Evolutionary conservation across 2,329 filamentous ascomycete species (phyloP), one percentile per base, ranked within the genome.

Genomic region (Fusarium sp.): DNA sequence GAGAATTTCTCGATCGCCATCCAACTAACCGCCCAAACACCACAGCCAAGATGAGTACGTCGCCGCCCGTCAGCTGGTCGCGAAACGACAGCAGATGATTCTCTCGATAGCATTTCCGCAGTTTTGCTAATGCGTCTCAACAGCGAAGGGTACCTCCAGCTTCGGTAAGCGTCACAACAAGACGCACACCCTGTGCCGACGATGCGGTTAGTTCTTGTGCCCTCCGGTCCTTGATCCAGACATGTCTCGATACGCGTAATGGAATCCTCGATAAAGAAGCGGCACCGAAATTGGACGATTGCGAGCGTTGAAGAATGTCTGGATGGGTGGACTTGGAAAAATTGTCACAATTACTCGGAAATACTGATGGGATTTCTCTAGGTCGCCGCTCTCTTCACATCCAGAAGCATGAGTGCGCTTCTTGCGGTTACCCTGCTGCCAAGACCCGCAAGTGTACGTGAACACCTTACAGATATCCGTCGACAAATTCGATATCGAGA

Each of bases 401-500:
- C 87, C 96, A 99, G 90, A 99, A 99, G 93, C 92, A 97, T 86
- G 97, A 94, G 82, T 99, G 96, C 89, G 85, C 95, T 78, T 87
- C 87, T 76, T 99, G 96, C 90, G 96, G 94, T 83, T 99, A 98
- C 88, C 96, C 96, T 82, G 87, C 94, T 83, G 96, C 96, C 85
- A 97, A 97, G 91, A 94, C 89, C 85, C 91, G 96, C 85, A 97
- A 97, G 91, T 99, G 95, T 98, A 97, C 83, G 95, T 93, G 63
- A 67, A 56, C 24, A 61, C 12, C 32, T 49, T 20, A 46, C 40
- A 56, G 24, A 37, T 41, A 37, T 45, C 44, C 40, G 46, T 60
- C 51, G 69, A 61, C 54, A 54, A 53, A 59, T 16, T 24, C 55
- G 57, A 65, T 48, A 40, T 49, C 64, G 57, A 69, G n/a, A 41